phyloP scores from a whole-genome alignment of 352 stramenopile species.

The Globisporangium spiculum region DNA sequence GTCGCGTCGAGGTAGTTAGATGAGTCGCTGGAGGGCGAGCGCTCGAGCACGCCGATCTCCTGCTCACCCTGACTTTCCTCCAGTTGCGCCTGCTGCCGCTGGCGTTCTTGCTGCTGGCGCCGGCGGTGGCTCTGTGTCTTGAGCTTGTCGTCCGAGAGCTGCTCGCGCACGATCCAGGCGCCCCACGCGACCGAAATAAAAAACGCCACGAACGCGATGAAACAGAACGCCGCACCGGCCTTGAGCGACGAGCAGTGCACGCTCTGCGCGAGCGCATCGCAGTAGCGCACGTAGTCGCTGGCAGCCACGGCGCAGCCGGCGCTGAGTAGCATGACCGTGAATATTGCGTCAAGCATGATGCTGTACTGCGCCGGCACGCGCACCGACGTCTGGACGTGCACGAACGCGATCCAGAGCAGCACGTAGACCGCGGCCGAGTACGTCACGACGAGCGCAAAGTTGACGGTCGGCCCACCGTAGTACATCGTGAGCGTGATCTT shows the following conservation, averaged over 20 bases:
- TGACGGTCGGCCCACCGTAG: slow-evolving; percentile 53
- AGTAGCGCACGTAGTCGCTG: slow-evolving; percentile 71
- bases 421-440: slow-evolving; percentile 57
- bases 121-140: background rate
- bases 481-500: slow-evolving; percentile 52
- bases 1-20: slow-evolving; percentile 19
- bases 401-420: slow-evolving; percentile 44
- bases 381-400: slow-evolving; percentile 29
- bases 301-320: slow-evolving; percentile 53
- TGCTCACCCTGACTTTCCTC: background rate
- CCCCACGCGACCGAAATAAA: slow-evolving; percentile 57
- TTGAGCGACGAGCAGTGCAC: slow-evolving; percentile 53
- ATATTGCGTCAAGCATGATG: slow-evolving; percentile 52
- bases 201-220: slow-evolving; percentile 62
- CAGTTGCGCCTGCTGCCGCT: background rate
- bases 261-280: slow-evolving; percentile 30
- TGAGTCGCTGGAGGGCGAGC: slow-evolving; percentile 18
- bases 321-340: slow-evolving; percentile 72
- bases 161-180: slow-evolving; percentile 35
- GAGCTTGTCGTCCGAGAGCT: slow-evolving; percentile 10
- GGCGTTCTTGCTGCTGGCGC: background rate
- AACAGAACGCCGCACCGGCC: slow-evolving; percentile 44
- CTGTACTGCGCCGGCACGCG: slow-evolving; percentile 40
- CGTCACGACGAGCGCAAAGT: slow-evolving; percentile 60
- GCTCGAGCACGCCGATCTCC: slow-evolving; percentile 18